A percentile compares a stretch with the other conserved stretches of the same genome.
Evolutionary conservation across 331 rosid species (phyloP).

Genomic region (Stylosanthes scabra): DNA sequence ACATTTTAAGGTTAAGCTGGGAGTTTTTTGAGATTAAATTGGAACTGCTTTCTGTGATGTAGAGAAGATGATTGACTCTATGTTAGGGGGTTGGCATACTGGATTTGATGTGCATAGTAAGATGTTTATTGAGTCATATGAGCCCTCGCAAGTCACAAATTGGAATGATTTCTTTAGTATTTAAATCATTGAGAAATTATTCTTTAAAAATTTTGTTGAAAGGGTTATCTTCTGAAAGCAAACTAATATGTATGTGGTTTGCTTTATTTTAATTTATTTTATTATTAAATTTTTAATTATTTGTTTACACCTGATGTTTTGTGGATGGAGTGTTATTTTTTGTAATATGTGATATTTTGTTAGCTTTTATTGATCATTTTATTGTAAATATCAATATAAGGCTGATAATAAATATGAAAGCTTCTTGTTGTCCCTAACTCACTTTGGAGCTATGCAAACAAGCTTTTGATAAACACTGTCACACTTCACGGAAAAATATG

Average conservation of each 20-base stretch:
- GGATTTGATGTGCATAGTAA: too few species aligned
- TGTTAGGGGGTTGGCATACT: slow-evolving; percentile 4
- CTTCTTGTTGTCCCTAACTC: slow-evolving; percentile 5
- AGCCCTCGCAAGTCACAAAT: too few species aligned
- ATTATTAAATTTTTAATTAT: background rate
- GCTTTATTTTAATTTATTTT: slow-evolving; percentile 10
- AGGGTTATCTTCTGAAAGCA: slow-evolving; percentile 27
- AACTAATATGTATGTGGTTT: background rate
- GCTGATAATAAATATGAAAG: background rate
- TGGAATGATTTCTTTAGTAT: background rate
- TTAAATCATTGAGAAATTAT: slow-evolving; percentile 17
- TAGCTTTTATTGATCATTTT: background rate
- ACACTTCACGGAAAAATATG: background rate
- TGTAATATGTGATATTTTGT: background rate
- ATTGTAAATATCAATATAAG: background rate
- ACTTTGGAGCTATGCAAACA: background rate
- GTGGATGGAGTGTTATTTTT: background rate
- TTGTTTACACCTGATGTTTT: background rate
- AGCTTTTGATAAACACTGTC: background rate
- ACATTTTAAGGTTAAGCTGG: background rate
- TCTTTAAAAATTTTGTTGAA: slow-evolving; percentile 23
- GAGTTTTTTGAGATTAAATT: slow-evolving; percentile 2
- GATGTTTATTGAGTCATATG: too few species aligned
- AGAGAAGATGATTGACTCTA: background rate
- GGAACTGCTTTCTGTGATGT: background rate